These are phyloP conservation scores for Penicillium silybi DNA, from an alignment of 495 filamentous ascomycete genomes.

Conservation along the genomic window DNA sequence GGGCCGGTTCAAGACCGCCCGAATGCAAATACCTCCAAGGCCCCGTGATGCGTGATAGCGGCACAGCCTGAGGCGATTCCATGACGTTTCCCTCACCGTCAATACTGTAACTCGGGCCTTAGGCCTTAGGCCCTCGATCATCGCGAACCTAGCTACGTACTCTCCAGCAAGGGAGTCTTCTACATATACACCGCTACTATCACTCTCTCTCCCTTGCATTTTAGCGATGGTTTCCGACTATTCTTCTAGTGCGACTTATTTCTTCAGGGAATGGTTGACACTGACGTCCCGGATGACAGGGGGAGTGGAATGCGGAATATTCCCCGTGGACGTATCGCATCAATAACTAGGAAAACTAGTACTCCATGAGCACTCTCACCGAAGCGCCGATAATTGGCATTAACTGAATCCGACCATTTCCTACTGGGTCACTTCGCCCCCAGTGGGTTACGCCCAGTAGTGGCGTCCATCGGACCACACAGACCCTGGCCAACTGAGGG, in stretches of 20 bases:
- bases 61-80: background rate
- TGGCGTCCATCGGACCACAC: slow-evolving; percentile 2
- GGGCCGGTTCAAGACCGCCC: slow-evolving; percentile 4
- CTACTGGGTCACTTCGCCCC: background rate
- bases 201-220: background rate
- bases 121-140: too few relatives aligned
- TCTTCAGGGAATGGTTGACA: background rate
- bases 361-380: too few relatives aligned
- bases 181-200: slow-evolving; percentile 7
- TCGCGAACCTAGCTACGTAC: background rate
- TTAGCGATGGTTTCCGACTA: too few relatives aligned
- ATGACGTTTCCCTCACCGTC: background rate
- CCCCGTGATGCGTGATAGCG: slow-evolving; percentile 1
- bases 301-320: background rate
- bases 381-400: background rate
- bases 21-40: slow-evolving; percentile 2
- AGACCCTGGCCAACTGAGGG: background rate
- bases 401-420: background rate
- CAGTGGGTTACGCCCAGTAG: slow-evolving; percentile 4
- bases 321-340: background rate
- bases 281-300: slow-evolving; percentile 16
- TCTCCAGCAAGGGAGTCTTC: slow-evolving; percentile 3
- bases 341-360: background rate
- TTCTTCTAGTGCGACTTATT: too few relatives aligned
- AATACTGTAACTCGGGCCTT: too few relatives aligned